Percentiles rank a stretch among this genome's conserved stretches.
These are phyloP conservation scores for Echinosophora koreensis DNA, from an alignment of 306 rosid genomes.

Conservation along the genomic window DNA sequence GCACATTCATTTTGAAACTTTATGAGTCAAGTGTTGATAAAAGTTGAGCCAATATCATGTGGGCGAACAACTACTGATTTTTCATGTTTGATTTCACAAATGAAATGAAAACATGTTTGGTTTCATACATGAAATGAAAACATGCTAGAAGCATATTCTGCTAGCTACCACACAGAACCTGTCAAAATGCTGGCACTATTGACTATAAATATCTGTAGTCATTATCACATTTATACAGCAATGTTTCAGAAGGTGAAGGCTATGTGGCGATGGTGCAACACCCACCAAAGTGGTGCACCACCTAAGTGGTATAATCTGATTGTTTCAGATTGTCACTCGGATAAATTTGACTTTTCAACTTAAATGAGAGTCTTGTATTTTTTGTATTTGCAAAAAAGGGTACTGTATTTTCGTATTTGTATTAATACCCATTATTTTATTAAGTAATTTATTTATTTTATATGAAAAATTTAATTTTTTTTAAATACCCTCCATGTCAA, in stretches of 20 bases:
- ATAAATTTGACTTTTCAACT: too few species aligned
- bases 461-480: too few species aligned
- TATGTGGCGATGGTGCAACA: too few species aligned
- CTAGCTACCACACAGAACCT: background rate
- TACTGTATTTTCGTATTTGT: too few species aligned
- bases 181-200: constrained; percentile 15
- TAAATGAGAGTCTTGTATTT: too few species aligned
- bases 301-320: too few species aligned
- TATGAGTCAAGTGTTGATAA: constrained; percentile 26
- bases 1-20: constrained; percentile 4
- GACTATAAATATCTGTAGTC: background rate
- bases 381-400: too few species aligned
- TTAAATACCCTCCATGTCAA: too few species aligned
- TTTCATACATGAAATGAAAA: constrained; percentile 17
- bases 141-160: constrained; percentile 8
- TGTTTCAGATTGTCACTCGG: too few species aligned
- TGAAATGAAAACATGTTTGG: constrained; percentile 26
- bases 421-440: too few species aligned
- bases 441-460: too few species aligned
- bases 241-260: background rate
- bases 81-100: background rate
- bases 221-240: background rate
- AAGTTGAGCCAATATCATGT: constrained; percentile 44
- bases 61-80: constrained; percentile 16
- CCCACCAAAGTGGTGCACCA: too few species aligned